These are phyloP conservation scores for Trichosporon coremiiforme DNA, from an alignment of 1,284 basidiomycete species.

Conservation along the genomic window DNA sequence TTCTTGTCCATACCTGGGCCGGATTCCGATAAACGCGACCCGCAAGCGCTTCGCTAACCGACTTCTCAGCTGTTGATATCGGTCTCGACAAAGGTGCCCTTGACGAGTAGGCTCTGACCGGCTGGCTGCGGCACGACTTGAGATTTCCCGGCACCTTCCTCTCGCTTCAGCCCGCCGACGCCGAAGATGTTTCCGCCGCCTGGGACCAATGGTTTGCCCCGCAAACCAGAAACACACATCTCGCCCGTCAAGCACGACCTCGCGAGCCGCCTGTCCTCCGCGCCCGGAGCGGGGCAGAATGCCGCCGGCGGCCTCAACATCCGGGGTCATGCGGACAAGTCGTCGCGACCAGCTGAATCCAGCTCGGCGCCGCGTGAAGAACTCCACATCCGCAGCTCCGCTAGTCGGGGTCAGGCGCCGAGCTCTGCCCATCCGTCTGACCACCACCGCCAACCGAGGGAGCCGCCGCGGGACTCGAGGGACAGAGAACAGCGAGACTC, in stretches of 20 bases:
- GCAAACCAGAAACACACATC: not conserved
- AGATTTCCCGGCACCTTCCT: not conserved
- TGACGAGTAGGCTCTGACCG: not conserved
- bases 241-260: conserved; percentile 5
- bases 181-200: conserved; percentile 8
- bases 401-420: not conserved
- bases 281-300: not conserved
- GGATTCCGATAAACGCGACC: not conserved
- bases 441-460: not conserved
- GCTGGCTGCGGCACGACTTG: not conserved
- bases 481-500: not conserved
- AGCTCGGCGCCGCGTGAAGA: conserved; percentile 12
- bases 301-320: conserved; percentile 6
- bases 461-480: not conserved
- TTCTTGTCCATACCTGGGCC: not conserved
- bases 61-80: not conserved
- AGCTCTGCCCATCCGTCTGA: not conserved
- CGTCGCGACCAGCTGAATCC: not conserved
- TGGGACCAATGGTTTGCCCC: conserved; percentile 3
- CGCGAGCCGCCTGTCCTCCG: conserved; percentile 7
- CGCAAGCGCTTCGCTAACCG: not conserved
- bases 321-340: not conserved
- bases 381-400: conserved; percentile 8
- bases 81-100: not conserved
- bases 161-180: no score